These are phyloP conservation scores for Coemansia sp. DNA, from an alignment of 371 early-diverging fungal species.

Conservation along the genomic window DNA sequence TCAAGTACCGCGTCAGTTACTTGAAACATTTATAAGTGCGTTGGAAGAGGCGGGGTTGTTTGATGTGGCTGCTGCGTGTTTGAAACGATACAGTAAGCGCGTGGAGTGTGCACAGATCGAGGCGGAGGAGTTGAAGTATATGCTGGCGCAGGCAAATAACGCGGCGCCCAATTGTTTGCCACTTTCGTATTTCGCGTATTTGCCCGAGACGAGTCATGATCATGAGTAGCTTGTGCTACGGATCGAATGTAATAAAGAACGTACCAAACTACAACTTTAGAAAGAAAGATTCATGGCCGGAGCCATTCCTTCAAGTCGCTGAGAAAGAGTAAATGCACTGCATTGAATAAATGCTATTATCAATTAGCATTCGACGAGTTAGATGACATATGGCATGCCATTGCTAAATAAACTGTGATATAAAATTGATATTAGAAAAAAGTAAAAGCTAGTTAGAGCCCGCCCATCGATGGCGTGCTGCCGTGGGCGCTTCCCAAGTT, in stretches of 20 bases:
- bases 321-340: no score
- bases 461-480: conserved; percentile 38
- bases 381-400: no score
- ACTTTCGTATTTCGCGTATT: conserved; percentile 38
- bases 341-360: no score
- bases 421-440: background rate
- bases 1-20: conserved; percentile 31
- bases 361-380: no score
- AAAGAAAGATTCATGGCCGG: no score
- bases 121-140: conserved; percentile 8
- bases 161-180: conserved; percentile 22
- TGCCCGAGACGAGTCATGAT: conserved; percentile 9
- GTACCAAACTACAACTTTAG: no score
- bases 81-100: conserved; percentile 29
- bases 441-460: conserved; percentile 9
- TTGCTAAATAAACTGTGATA: background rate
- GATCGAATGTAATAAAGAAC: no score
- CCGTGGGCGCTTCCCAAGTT: conserved; percentile 10
- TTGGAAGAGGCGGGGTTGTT: conserved; percentile 29
- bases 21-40: conserved; percentile 23
- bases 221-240: background rate
- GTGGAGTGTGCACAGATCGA: conserved; percentile 26
- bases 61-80: conserved; percentile 6
- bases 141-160: conserved; percentile 6
- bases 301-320: no score